phyloP scores from a whole-genome alignment of 2,329 filamentous ascomycete genomes.

The Pyricularia grisea region DNA sequence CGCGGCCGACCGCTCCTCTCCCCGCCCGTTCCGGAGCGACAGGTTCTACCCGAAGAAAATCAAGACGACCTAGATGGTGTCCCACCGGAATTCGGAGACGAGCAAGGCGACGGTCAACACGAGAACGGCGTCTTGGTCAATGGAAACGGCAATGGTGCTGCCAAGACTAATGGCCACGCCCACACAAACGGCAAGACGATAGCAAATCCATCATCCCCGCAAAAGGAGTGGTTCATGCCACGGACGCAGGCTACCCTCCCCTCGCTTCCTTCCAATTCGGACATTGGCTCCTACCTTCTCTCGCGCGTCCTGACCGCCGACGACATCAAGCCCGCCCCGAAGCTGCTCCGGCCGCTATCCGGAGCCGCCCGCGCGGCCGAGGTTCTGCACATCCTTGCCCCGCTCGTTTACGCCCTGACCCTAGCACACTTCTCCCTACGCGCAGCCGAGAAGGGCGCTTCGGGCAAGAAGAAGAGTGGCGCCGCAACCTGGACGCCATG shows the following conservation, averaged over 20 bases:
- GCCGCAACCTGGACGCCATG: slow-evolving; percentile 74
- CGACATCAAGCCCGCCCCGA: slow-evolving; percentile 87
- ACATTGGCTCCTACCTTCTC: slow-evolving; percentile 81
- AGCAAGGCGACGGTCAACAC: slow-evolving; percentile 1
- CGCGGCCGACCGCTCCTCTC: slow-evolving; percentile 73
- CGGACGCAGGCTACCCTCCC: slow-evolving; percentile 81
- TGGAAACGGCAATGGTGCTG: slow-evolving; percentile 10
- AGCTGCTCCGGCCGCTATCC: slow-evolving; percentile 73
- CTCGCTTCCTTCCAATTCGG: slow-evolving; percentile 67
- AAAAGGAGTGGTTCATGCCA: slow-evolving; percentile 81
- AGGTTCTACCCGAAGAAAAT: slow-evolving; percentile 57
- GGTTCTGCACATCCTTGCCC: slow-evolving; percentile 82
- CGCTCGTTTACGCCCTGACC: slow-evolving; percentile 75
- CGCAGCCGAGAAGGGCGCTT: not conserved
- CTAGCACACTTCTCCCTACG: slow-evolving; percentile 63
- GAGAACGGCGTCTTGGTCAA: slow-evolving; percentile 8
- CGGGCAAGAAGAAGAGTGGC: slow-evolving; percentile 5
- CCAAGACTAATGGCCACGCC: slow-evolving; percentile 12
- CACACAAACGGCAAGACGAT: slow-evolving; percentile 11
- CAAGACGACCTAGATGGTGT: slow-evolving; percentile 24
- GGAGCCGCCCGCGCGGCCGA: slow-evolving; percentile 71
- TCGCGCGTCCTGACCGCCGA: slow-evolving; percentile 89
- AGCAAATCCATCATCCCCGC: slow-evolving; percentile 22
- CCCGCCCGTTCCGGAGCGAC: slow-evolving; percentile 78
- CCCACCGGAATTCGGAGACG: not conserved